These are phyloP conservation scores for Phytophthora lateralis DNA, from an alignment of 352 stramenopile species.

Conservation along the genomic window DNA sequence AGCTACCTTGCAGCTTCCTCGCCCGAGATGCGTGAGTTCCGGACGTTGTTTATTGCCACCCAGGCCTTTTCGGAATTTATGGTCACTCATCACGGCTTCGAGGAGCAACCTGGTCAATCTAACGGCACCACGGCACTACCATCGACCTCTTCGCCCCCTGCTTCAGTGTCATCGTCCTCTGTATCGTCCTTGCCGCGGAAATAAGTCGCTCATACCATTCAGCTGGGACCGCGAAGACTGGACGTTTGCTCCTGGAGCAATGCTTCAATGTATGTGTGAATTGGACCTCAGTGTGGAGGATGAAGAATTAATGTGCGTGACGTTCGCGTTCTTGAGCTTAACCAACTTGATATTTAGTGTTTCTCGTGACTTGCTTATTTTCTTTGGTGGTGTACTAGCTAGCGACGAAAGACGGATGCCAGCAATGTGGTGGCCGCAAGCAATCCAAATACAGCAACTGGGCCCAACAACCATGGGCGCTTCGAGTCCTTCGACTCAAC, in stretches of 20 bases:
- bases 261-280: conserved; percentile 23
- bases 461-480: conserved; percentile 2
- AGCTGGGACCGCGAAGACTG: not conserved
- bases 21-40: conserved; percentile 79
- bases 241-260: not conserved
- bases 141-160: conserved; percentile 22
- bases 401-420: conserved; percentile 31
- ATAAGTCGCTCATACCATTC: conserved; percentile 4
- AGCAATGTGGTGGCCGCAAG: conserved; percentile 34
- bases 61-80: conserved; percentile 88
- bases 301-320: conserved; percentile 30
- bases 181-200: conserved; percentile 27
- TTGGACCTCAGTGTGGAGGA: conserved; percentile 16
- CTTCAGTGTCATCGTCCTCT: conserved; percentile 23
- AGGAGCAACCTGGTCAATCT: conserved; percentile 50
- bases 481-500: conserved; percentile 7
- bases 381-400: not conserved
- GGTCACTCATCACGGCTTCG: conserved; percentile 83
- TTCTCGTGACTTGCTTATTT: conserved; percentile 1
- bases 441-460: conserved; percentile 28
- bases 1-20: conserved; percentile 82
- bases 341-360: conserved; percentile 24
- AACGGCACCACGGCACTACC: conserved; percentile 16
- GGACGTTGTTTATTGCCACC: conserved; percentile 84
- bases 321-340: conserved; percentile 22